phyloP scores from a whole-genome alignment of 768 basidiomycete genomes.

The Mycena leptocephala region DNA sequence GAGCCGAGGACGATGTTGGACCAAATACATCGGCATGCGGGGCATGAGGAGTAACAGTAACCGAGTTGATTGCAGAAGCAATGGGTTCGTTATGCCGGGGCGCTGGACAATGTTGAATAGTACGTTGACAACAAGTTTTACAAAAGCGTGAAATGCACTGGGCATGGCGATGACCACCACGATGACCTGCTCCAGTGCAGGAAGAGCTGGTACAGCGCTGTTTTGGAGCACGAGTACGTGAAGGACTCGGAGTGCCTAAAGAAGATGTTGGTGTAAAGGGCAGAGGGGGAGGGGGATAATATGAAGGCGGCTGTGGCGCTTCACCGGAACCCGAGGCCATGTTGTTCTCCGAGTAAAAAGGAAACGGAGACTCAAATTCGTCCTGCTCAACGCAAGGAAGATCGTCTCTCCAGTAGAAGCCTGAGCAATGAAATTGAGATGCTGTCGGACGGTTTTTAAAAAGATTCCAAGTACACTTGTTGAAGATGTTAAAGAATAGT shows the following conservation, averaged over 20 bases:
- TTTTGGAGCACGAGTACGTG: neutral
- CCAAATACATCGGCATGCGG: neutral
- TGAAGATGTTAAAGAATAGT: no score
- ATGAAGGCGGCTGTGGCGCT: neutral
- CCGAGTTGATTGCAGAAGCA: neutral
- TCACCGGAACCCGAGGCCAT: no score
- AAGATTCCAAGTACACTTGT: neutral
- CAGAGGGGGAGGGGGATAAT: neutral
- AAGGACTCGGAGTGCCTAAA: neutral
- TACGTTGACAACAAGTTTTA: neutral
- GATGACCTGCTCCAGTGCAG: neutral
- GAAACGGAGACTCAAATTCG: no score
- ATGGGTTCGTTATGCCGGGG: neutral
- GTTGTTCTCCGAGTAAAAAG: no score
- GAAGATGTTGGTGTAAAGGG: neutral
- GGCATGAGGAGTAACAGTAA: neutral
- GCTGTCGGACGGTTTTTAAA: neutral
- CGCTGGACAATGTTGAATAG: neutral
- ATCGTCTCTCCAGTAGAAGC: neutral
- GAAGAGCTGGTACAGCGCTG: neutral
- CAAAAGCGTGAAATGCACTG: neutral
- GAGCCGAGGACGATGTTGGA: neutral
- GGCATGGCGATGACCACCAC: neutral
- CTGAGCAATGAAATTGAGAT: neutral
- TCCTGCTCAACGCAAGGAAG: no score